These are phyloP conservation scores for Leccinum broughii DNA, from an alignment of 768 basidiomycete species.

Conservation along the genomic window DNA sequence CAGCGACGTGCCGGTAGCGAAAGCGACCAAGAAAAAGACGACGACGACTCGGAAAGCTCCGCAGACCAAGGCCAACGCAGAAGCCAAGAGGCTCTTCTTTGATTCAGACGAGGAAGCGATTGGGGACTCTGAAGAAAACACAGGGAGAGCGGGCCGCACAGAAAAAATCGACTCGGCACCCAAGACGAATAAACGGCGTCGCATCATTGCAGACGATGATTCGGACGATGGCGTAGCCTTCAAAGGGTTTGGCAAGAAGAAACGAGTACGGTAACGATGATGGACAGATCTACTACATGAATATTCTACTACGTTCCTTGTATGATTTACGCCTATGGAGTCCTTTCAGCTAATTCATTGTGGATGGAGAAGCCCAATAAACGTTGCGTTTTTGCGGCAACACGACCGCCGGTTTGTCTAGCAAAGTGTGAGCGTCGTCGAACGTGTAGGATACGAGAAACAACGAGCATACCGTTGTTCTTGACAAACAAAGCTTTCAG, in stretches of 20 bases:
- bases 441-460: slow-evolving; percentile 1
- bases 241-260: slow-evolving; percentile 53
- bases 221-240: slow-evolving; percentile 74
- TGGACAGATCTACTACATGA: neutral
- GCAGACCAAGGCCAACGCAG: slow-evolving; percentile 28
- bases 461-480: slow-evolving; percentile 68
- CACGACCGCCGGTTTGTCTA: slow-evolving; percentile 85
- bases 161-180: slow-evolving; percentile 7
- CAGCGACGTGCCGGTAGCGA: slow-evolving; percentile 16
- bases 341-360: slow-evolving; percentile 51
- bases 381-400: slow-evolving; percentile 86
- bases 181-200: slow-evolving; percentile 27
- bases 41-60: slow-evolving; percentile 25
- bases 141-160: slow-evolving; percentile 2
- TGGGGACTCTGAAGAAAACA: neutral
- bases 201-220: slow-evolving; percentile 58
- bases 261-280: slow-evolving; percentile 9
- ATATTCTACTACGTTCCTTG: slow-evolving; percentile 4
- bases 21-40: no score
- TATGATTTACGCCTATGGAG: neutral
- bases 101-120: slow-evolving; percentile 46
- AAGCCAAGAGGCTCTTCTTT: slow-evolving; percentile 49
- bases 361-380: slow-evolving; percentile 82
- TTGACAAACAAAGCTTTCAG: slow-evolving; percentile 97
- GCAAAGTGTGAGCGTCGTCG: neutral